These are phyloP conservation scores for Halenospora varia DNA, from an alignment of 495 filamentous ascomycete genomes.

Conservation along the genomic window DNA sequence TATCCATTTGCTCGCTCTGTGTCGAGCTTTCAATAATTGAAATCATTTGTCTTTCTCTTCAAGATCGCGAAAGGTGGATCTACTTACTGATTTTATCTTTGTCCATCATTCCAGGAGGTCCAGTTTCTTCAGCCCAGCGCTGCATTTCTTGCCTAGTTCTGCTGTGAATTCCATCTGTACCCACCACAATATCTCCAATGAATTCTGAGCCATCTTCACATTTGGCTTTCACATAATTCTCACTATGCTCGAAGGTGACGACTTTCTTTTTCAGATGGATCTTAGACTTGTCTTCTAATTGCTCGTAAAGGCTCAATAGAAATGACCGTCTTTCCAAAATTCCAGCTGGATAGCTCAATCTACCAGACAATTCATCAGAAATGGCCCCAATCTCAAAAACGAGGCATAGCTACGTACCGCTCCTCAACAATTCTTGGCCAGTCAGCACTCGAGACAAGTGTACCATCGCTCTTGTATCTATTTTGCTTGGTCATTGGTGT, in stretches of 20 bases:
- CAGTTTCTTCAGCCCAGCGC: slow-evolving; percentile 23
- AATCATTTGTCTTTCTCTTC: too few species aligned
- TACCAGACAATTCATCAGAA: slow-evolving; percentile 7
- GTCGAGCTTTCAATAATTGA: too few species aligned
- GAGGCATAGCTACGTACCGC: slow-evolving; percentile 17
- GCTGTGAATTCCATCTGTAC: slow-evolving; percentile 46
- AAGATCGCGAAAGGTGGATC: background rate
- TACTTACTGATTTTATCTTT: slow-evolving; percentile 24
- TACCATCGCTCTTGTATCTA: slow-evolving; percentile 14
- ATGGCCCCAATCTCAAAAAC: background rate
- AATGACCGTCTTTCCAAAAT: slow-evolving; percentile 33
- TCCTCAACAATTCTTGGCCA: slow-evolving; percentile 9
- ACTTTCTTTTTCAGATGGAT: slow-evolving; percentile 32
- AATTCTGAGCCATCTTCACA: slow-evolving; percentile 34
- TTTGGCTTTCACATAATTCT: slow-evolving; percentile 28
- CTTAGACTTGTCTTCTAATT: slow-evolving; percentile 30
- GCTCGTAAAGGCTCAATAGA: slow-evolving; percentile 30
- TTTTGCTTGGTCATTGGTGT: slow-evolving; percentile 16
- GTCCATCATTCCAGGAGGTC: slow-evolving; percentile 19
- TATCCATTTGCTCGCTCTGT: too few species aligned
- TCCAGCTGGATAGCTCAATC: slow-evolving; percentile 24
- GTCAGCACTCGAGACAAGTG: slow-evolving; percentile 5
- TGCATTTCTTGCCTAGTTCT: slow-evolving; percentile 40
- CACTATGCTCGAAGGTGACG: slow-evolving; percentile 24
- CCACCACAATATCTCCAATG: slow-evolving; percentile 41